Conservation (phyloP, 2,329 filamentous ascomycete species). For the Monosporascus sp. region DNA sequence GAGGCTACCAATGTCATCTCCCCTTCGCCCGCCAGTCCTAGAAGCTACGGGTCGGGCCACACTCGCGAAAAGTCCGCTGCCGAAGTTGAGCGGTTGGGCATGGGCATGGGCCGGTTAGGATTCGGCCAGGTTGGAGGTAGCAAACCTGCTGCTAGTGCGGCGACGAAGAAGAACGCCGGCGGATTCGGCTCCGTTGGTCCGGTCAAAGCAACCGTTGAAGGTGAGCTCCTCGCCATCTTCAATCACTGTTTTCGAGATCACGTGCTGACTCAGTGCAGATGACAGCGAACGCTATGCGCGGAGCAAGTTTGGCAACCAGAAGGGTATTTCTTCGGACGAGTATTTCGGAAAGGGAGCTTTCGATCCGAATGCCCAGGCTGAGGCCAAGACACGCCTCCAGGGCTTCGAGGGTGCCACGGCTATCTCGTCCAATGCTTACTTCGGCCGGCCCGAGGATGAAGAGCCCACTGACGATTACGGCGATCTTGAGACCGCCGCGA, state of each 20-base stretch:
- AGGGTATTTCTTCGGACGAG: slow-evolving; percentile 95
- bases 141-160: slow-evolving; percentile 50
- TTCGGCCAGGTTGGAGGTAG: slow-evolving; percentile 76
- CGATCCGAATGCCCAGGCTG: slow-evolving; percentile 72
- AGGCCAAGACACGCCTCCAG: slow-evolving; percentile 82
- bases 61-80: slow-evolving; percentile 59
- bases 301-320: slow-evolving; percentile 84
- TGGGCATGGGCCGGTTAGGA: slow-evolving; percentile 79
- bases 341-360: slow-evolving; percentile 91
- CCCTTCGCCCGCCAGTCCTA: slow-evolving; percentile 70
- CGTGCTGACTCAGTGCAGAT: slow-evolving; percentile 36
- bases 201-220: slow-evolving; percentile 63
- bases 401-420: slow-evolving; percentile 88
- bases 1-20: slow-evolving; percentile 60
- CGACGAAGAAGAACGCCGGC: slow-evolving; percentile 68
- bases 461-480: slow-evolving; percentile 70
- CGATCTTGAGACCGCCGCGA: slow-evolving; percentile 86
- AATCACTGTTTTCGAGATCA: neutral
- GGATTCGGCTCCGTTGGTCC: slow-evolving; percentile 82
- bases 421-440: slow-evolving; percentile 97
- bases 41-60: slow-evolving; percentile 59
- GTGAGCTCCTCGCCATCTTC: slow-evolving; percentile 38
- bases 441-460: slow-evolving; percentile 86
- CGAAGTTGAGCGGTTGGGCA: slow-evolving; percentile 83
- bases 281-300: slow-evolving; percentile 81